A percentile compares a stretch with the other conserved stretches of the same genome.
These are phyloP conservation scores for Naganishia kalamii DNA, from an alignment of 768 basidiomycete genomes.

Conservation along the genomic window DNA sequence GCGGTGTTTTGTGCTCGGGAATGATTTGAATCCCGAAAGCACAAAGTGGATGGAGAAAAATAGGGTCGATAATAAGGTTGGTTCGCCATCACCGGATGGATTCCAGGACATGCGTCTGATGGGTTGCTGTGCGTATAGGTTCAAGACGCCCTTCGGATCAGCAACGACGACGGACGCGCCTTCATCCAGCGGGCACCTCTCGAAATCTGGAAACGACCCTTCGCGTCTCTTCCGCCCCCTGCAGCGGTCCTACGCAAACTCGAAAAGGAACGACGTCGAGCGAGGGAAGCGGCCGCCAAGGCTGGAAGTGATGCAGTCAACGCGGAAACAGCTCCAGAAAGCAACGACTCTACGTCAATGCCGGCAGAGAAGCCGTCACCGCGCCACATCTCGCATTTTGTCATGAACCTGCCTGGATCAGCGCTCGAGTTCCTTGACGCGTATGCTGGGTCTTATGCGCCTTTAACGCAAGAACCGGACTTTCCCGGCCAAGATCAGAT, in stretches of 20 bases:
- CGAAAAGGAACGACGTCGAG: slow-evolving; percentile 49
- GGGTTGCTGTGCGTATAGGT: slow-evolving; percentile 54
- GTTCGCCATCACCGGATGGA: slow-evolving; percentile 31
- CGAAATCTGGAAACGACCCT: slow-evolving; percentile 60
- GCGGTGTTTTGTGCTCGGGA: slow-evolving; percentile 80
- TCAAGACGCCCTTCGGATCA: slow-evolving; percentile 60
- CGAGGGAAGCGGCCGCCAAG: slow-evolving; percentile 47
- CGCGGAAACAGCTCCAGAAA: background rate
- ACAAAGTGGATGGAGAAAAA: slow-evolving; percentile 70
- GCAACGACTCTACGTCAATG: background rate
- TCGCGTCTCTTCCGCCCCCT: slow-evolving; percentile 50
- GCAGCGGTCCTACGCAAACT: slow-evolving; percentile 22
- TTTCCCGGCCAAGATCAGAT: slow-evolving; percentile 51
- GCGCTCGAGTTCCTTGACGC: slow-evolving; percentile 85
- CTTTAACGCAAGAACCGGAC: slow-evolving; percentile 45
- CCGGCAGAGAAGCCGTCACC: slow-evolving; percentile 18
- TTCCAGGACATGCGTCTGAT: too few relatives aligned
- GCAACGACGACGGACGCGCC: slow-evolving; percentile 75
- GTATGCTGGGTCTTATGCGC: slow-evolving; percentile 65
- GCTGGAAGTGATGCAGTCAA: slow-evolving; percentile 41
- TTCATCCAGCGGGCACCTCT: slow-evolving; percentile 65
- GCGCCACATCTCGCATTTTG: slow-evolving; percentile 68
- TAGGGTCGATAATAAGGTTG: slow-evolving; percentile 67
- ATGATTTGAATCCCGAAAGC: slow-evolving; percentile 89
- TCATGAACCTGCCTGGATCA: slow-evolving; percentile 96